A percentile compares a stretch with the other conserved stretches of the same genome.
Conservation (phyloP, 2,329 filamentous ascomycete species). For the Aspergillus felis region DNA sequence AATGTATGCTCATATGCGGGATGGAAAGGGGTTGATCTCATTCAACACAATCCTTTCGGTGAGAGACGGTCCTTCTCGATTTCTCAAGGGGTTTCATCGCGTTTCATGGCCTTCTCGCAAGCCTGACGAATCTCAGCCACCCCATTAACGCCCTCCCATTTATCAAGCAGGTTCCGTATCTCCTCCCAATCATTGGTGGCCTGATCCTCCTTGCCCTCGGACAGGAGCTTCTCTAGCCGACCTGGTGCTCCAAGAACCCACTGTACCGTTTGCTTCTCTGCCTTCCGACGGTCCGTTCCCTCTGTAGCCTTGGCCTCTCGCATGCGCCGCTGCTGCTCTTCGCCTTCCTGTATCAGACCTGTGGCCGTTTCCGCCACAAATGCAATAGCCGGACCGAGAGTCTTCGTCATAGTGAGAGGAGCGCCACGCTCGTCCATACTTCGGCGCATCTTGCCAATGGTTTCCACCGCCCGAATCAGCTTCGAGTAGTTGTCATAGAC, state of each 20-base stretch:
- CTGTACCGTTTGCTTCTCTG: slow-evolving; percentile 41
- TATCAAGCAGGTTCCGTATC: slow-evolving; percentile 35
- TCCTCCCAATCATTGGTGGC: slow-evolving; percentile 42
- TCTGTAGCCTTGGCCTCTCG: slow-evolving; percentile 21
- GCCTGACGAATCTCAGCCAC: slow-evolving; percentile 37
- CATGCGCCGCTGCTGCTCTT: slow-evolving; percentile 30
- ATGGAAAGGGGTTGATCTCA: background rate
- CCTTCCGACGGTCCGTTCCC: slow-evolving; percentile 16
- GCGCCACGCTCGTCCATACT: slow-evolving; percentile 46
- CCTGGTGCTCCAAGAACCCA: slow-evolving; percentile 44
- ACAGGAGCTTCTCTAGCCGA: slow-evolving; percentile 35
- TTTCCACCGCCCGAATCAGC: slow-evolving; percentile 92
- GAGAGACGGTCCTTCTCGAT: background rate
- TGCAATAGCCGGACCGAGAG: slow-evolving; percentile 38
- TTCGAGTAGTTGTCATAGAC: slow-evolving; percentile 99
- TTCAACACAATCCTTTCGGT: background rate
- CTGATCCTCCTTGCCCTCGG: slow-evolving; percentile 37
- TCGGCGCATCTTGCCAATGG: slow-evolving; percentile 67
- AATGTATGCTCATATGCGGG: background rate
- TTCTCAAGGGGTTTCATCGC: slow-evolving; percentile 22
- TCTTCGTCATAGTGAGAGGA: slow-evolving; percentile 46
- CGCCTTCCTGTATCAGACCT: slow-evolving; percentile 37
- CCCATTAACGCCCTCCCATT: slow-evolving; percentile 43
- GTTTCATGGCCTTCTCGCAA: slow-evolving; percentile 38
- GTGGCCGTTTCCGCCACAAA: slow-evolving; percentile 44